Base-by-base conservation (phyloP, 169 alveolate species). In the Neospora caninum region DNA sequence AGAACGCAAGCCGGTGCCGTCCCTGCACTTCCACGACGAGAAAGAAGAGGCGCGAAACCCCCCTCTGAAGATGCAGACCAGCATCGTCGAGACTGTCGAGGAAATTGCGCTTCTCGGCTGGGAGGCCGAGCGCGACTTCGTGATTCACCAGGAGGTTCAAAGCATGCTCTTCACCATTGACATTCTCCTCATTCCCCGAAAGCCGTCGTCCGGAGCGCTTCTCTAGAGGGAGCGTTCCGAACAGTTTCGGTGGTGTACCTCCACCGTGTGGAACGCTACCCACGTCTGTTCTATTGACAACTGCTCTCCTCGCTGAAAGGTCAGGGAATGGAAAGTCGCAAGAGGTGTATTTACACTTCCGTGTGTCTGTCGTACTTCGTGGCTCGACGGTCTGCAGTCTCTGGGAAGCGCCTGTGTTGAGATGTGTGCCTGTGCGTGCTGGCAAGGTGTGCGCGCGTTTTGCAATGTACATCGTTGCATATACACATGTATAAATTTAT, bases 31-130 rank as follows among this genome's bases (percentile, higher is more conserved):
- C 41, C 89, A 82, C 67, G 89, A 82, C 34, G 89, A 82, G 41
- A 82, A 82, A 25, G 89, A 82, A 22, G 89, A 82, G 67, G 89
- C 89, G 6, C 22, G 89, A 22, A 16, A 20, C 25, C 89, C 89
- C 18, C n/a, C 89, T 6, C 89, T 82, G 69, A 82, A 42, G 34
- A 36, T 41, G 89, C 89, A 82, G 64, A 31, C 25, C n/a, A 36
- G 45, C 27, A n/a, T 73, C 22, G 84, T n/a, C 25, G 84, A 73
- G 84, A n/a, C 42, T 0, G n/a, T 36, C 43, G 43, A 82, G 89
- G 39, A 31, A 29, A 22, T 82, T 22, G 36, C 64, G 20, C 82
- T 69, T 31, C 45, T 20, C 49, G 86, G 42, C 39, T 78, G 86
- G 86, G 31, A n/a, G 49, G 0, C 27, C 18, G 13, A 82, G n/a